Percentiles rank a stretch among this genome's conserved stretches.
Evolutionary conservation across 441 rosid genomes (phyloP).

Genomic region (Adansonia madagascariensis): DNA sequence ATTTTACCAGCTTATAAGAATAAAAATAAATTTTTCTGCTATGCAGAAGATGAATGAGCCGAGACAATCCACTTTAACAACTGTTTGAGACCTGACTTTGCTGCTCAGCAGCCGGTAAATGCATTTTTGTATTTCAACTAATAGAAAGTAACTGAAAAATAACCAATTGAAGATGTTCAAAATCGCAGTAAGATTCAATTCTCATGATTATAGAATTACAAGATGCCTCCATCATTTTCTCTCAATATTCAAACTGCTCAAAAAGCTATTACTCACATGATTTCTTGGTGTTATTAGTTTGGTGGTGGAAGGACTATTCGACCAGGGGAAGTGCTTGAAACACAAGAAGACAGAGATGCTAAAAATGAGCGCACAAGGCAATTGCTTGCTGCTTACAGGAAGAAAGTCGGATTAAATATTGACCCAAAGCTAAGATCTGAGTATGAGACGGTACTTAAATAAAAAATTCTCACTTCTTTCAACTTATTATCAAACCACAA

Average conservation of each 20-base stretch:
- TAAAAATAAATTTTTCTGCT: background rate
- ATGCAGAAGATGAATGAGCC: background rate
- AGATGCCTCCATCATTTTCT: conserved; percentile 21
- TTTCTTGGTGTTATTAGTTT: conserved; percentile 49
- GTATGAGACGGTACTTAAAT: conserved; percentile 68
- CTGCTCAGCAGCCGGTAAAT: background rate
- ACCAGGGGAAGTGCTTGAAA: conserved; percentile 79
- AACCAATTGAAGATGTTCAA: background rate
- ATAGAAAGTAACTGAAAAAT: background rate
- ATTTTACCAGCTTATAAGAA: background rate
- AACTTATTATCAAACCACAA: background rate
- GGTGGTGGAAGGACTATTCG: conserved; percentile 86
- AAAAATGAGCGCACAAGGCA: conserved; percentile 66
- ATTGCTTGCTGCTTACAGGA: conserved; percentile 70
- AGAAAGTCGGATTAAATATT: conserved; percentile 58
- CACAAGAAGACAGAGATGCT: conserved; percentile 71
- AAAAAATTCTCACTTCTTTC: background rate
- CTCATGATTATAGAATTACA: background rate
- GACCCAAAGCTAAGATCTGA: conserved; percentile 77
- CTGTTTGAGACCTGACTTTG: background rate
- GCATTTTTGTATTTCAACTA: background rate
- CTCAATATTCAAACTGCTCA: conserved; percentile 1
- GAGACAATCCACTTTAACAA: background rate
- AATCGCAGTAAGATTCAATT: background rate
- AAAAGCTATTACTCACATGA: conserved; percentile 21